Conservation (phyloP, 2,329 filamentous ascomycete genomes). For the Huntiella abstrusa region DNA sequence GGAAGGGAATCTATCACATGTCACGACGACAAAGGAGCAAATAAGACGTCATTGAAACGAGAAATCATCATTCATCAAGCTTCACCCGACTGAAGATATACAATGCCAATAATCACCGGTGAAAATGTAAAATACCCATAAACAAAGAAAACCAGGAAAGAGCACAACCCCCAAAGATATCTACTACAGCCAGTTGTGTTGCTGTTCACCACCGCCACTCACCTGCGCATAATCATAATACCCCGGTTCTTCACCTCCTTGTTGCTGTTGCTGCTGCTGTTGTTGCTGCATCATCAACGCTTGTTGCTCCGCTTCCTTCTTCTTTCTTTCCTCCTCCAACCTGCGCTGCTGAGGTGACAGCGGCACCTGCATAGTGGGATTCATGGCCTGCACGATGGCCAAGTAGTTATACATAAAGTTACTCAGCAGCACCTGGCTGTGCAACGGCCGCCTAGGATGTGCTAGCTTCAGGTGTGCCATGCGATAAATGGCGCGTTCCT, state of each 20-base stretch:
- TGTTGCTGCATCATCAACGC: constrained; percentile 28
- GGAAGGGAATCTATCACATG: too few species aligned
- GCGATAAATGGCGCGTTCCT: constrained; percentile 91
- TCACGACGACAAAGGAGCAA: too few species aligned
- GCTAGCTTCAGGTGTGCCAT: constrained; percentile 98
- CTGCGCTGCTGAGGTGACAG: constrained; percentile 56
- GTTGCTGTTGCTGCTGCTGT: constrained; percentile 26
- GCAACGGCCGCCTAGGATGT: constrained; percentile 79
- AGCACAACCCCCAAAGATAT: neutral
- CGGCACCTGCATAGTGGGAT: constrained; percentile 86
- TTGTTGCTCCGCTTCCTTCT: constrained; percentile 31
- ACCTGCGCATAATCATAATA: constrained; percentile 36
- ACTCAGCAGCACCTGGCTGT: constrained; percentile 88
- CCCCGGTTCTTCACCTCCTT: constrained; percentile 23
- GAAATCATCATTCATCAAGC: too few species aligned
- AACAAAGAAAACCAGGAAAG: neutral
- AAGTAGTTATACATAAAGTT: constrained; percentile 99
- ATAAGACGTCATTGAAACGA: too few species aligned
- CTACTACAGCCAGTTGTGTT: neutral
- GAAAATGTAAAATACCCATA: neutral
- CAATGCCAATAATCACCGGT: too few species aligned
- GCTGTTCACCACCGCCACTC: constrained; percentile 15
- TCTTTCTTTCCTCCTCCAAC: constrained; percentile 34
- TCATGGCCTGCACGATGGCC: constrained; percentile 97
- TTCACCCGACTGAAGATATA: too few species aligned